These are phyloP conservation scores for Sporothrix curviconia DNA, from an alignment of 2,329 filamentous ascomycete species.

Conservation along the genomic window DNA sequence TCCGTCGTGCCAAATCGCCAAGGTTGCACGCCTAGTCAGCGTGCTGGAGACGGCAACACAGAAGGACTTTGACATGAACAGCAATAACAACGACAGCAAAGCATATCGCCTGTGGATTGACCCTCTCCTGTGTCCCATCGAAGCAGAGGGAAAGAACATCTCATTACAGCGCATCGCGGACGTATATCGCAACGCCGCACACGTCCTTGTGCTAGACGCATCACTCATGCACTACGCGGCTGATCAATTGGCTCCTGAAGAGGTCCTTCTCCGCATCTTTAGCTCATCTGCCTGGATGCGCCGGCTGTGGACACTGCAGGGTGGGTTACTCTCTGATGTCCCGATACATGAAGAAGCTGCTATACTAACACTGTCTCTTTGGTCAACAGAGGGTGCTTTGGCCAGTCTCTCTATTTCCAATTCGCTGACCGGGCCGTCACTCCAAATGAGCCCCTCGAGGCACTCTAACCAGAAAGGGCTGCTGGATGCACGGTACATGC, in stretches of 20 bases:
- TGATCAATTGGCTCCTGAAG: neutral
- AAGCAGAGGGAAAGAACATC: slow-evolving; percentile 21
- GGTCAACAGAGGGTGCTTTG: slow-evolving; percentile 3
- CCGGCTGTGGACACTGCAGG: neutral
- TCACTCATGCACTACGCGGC: slow-evolving; percentile 23
- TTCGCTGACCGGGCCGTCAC: neutral
- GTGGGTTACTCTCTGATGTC: neutral
- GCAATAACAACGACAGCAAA: neutral
- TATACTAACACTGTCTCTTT: too few species aligned
- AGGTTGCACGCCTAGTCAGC: slow-evolving; percentile 23
- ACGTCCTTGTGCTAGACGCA: slow-evolving; percentile 30
- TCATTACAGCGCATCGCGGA: slow-evolving; percentile 29
- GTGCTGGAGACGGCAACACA: neutral
- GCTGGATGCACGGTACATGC: neutral
- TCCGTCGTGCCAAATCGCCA: slow-evolving; percentile 26
- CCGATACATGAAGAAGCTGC: too few species aligned
- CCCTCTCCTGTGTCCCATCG: slow-evolving; percentile 29
- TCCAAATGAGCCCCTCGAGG: neutral
- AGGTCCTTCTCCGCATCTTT: slow-evolving; percentile 3
- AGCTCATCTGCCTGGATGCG: slow-evolving; percentile 5
- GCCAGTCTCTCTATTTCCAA: slow-evolving; percentile 11
- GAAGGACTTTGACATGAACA: neutral
- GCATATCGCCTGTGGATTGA: slow-evolving; percentile 29
- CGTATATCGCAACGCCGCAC: slow-evolving; percentile 28
- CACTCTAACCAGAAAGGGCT: neutral